phyloP scores from a whole-genome alignment of 805 yeast genomes.

The Naumovozyma dairenensis region DNA sequence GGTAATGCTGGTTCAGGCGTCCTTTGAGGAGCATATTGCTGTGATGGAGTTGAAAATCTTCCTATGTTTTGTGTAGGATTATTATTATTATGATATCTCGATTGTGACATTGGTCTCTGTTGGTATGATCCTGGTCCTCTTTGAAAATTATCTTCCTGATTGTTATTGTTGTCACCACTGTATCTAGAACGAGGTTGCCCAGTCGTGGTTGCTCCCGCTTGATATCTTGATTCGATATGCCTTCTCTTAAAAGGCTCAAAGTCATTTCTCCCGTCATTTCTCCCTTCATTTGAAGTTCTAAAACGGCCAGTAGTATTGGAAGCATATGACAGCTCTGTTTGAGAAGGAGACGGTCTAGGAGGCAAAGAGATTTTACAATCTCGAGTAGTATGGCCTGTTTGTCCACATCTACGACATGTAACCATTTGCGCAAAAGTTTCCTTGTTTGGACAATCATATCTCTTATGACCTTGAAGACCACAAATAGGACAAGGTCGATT shows the following conservation, averaged over 20 bases:
- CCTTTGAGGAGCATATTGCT: not conserved
- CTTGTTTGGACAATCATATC: conserved; percentile 53
- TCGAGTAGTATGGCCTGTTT: conserved; percentile 74
- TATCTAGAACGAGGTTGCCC: too few relatives aligned
- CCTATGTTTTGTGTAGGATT: too few relatives aligned
- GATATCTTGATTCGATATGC: not conserved
- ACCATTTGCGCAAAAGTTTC: conserved; percentile 43
- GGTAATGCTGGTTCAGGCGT: conserved; percentile 9
- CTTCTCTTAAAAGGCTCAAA: not conserved
- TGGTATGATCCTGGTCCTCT: not conserved
- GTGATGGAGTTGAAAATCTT: too few relatives aligned
- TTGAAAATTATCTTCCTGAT: not conserved
- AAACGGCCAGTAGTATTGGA: not conserved
- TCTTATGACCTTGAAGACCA: conserved; percentile 56
- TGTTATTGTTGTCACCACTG: not conserved
- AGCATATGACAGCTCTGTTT: not conserved
- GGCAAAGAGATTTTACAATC: conserved; percentile 74
- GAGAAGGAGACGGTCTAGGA: conserved; percentile 13
- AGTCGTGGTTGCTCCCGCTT: not conserved
- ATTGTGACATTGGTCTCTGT: not conserved
- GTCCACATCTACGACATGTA: conserved; percentile 71
- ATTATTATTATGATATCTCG: not conserved
- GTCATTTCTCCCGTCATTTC: not conserved
- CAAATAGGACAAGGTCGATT: conserved; percentile 54
- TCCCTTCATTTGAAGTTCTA: not conserved